A percentile compares a stretch with the other conserved stretches of the same genome.
These are phyloP conservation scores for Parmelia sp. DNA, from an alignment of 495 filamentous ascomycete species.

Conservation along the genomic window DNA sequence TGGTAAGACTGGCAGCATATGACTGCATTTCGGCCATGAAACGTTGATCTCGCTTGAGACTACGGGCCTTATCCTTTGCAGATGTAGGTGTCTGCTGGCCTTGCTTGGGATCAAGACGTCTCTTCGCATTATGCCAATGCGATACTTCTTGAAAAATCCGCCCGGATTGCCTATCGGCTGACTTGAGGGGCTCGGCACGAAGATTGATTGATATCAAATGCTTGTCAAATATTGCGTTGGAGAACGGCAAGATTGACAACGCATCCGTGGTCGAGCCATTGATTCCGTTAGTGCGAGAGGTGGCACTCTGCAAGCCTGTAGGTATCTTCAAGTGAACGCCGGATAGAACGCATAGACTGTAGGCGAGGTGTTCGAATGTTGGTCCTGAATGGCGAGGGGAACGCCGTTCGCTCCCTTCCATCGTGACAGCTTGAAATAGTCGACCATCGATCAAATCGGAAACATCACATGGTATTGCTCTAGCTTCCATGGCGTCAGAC, in stretches of 20 bases:
- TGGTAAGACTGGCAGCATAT: slow-evolving; percentile 67
- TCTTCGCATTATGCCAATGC: slow-evolving; percentile 61
- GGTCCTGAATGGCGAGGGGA: not conserved
- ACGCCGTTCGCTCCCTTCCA: not conserved
- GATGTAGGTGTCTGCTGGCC: slow-evolving; percentile 15
- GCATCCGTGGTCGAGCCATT: slow-evolving; percentile 23
- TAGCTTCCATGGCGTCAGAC: slow-evolving; percentile 19
- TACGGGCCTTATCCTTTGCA: slow-evolving; percentile 27
- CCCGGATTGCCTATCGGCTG: slow-evolving; percentile 19
- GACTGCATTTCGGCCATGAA: slow-evolving; percentile 56
- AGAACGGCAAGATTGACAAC: slow-evolving; percentile 53
- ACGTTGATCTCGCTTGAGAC: slow-evolving; percentile 42
- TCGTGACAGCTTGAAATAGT: slow-evolving; percentile 38
- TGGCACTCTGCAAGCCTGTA: not conserved
- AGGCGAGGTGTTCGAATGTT: slow-evolving; percentile 5
- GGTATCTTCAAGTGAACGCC: slow-evolving; percentile 6
- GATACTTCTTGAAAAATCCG: slow-evolving; percentile 51
- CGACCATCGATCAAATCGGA: slow-evolving; percentile 62
- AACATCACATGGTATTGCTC: slow-evolving; percentile 39
- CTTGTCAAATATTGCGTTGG: slow-evolving; percentile 51
- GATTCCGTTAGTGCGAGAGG: not conserved
- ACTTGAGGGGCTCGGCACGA: slow-evolving; percentile 28
- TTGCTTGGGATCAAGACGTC: slow-evolving; percentile 41
- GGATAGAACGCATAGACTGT: slow-evolving; percentile 5
- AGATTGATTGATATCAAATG: slow-evolving; percentile 51